Percentiles rank a stretch among this genome's conserved stretches.
These are phyloP conservation scores for Neurospora crassa DNA, from an alignment of 2,329 filamentous ascomycete genomes.

Conservation along the genomic window DNA sequence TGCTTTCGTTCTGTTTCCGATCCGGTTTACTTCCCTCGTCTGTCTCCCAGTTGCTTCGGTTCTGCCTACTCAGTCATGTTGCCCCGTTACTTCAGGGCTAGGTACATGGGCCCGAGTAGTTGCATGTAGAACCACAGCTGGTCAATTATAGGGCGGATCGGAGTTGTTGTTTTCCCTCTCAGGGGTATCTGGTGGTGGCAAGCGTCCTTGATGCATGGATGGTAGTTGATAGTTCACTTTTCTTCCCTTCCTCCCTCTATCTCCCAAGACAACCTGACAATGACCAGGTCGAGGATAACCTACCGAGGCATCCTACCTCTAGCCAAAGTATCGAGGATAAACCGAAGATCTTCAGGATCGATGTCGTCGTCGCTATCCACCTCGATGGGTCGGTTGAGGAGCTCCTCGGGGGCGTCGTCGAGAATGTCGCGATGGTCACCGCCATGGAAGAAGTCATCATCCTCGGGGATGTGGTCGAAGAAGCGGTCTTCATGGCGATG, in stretches of 20 bases:
- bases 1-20: not conserved
- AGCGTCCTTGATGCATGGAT: not conserved
- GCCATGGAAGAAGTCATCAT: not conserved
- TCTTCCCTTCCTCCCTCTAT: not conserved
- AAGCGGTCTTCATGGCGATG: not conserved
- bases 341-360: not conserved
- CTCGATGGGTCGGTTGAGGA: not conserved
- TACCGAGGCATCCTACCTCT: not conserved
- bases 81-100: not conserved
- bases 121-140: not conserved
- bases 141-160: not conserved
- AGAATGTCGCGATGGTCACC: not conserved
- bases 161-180: not conserved
- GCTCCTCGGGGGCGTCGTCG: not conserved
- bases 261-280: not conserved
- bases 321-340: not conserved
- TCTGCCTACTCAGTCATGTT: not conserved
- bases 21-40: not conserved
- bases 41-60: not conserved
- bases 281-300: not conserved
- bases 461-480: not conserved
- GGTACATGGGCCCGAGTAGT: not conserved
- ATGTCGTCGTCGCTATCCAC: not conserved
- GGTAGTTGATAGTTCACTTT: not conserved
- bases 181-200: not conserved